Conservation (phyloP, 352 stramenopile genomes). For the Pythium chondricola region DNA sequence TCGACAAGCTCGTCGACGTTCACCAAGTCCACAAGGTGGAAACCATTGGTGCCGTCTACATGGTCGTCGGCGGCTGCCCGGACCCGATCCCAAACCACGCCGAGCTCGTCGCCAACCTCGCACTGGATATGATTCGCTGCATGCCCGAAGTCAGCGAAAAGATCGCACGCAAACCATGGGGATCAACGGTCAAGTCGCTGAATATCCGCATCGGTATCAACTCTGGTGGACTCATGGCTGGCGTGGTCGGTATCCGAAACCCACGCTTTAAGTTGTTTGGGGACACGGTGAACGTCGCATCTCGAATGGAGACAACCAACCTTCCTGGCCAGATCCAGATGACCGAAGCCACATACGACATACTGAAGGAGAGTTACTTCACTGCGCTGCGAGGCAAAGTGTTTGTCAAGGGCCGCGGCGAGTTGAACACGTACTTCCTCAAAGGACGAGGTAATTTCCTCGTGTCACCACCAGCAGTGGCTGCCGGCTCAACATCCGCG, state of each 20-base stretch:
- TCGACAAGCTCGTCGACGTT: slow-evolving; percentile 83
- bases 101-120: slow-evolving; percentile 74
- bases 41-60: slow-evolving; percentile 88
- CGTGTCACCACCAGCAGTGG: slow-evolving; percentile 34
- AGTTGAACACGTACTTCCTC: slow-evolving; percentile 84
- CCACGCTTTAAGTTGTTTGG: slow-evolving; percentile 87
- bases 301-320: slow-evolving; percentile 82
- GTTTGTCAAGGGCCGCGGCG: slow-evolving; percentile 72
- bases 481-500: neutral
- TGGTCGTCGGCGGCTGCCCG: slow-evolving; percentile 81
- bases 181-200: slow-evolving; percentile 56
- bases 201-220: slow-evolving; percentile 87
- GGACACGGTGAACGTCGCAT: slow-evolving; percentile 84
- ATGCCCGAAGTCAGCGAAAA: slow-evolving; percentile 72
- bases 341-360: slow-evolving; percentile 56
- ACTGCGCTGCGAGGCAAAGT: slow-evolving; percentile 68
- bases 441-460: slow-evolving; percentile 51
- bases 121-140: slow-evolving; percentile 71
- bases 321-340: slow-evolving; percentile 77
- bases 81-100: slow-evolving; percentile 65
- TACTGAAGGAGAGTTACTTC: slow-evolving; percentile 64
- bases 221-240: slow-evolving; percentile 75
- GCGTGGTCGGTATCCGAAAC: slow-evolving; percentile 79
- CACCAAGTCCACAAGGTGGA: slow-evolving; percentile 89
- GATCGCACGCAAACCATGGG: slow-evolving; percentile 68